Base-by-base conservation (phyloP, 164 flowering plant genomes). In the Chloranthus sessilifolius region DNA sequence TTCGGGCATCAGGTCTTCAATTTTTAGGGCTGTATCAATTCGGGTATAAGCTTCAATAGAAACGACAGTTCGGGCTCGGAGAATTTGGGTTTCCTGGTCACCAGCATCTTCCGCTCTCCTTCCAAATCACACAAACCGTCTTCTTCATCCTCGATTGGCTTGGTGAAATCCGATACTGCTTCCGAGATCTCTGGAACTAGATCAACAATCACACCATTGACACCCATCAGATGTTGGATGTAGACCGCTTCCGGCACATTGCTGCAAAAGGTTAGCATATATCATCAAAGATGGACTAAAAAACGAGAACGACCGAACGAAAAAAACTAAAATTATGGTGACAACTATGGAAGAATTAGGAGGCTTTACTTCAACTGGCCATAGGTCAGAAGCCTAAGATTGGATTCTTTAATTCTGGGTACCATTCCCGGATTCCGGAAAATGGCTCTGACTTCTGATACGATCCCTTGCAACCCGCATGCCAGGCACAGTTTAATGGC, bases 121-220 rank as follows among this genome's bases (percentile, higher is more conserved):
- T 53, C 75, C 7, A 22, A 7, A n/a, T 33, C 50, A 4, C 46
- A 70, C 9, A 33, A 0, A 11, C 19, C 19, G 3, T 57, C 66
- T 14, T 24, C 64, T 1, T 22, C 71, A 11, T 12, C 67, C 35
- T 44, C 52, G 1, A 49, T 22, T 24, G 81, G 72, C 55, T 69
- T 73, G 52, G 72, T 69, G 70, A 82, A 61, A 12, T 63, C 68
- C 1, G 68, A 56, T 7, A 88, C 84, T 1, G 89, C 77, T 42
- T 70, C 73, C 3, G 88, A 64, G 4, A 92, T 82, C 63, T 92
- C 95, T 59, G 70, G 44, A 34, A 92, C 86, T 43, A 79, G 51
- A 70, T 92, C 95, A 0, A 88, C 95, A 23, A 92, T 92, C 65
- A 88, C 99, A 7, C 99, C 99, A 0, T 85, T 92, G 0, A 92